Evolutionary conservation across 129 eudicot species (phyloP).

Genomic region (Flaveria trinervia): DNA sequence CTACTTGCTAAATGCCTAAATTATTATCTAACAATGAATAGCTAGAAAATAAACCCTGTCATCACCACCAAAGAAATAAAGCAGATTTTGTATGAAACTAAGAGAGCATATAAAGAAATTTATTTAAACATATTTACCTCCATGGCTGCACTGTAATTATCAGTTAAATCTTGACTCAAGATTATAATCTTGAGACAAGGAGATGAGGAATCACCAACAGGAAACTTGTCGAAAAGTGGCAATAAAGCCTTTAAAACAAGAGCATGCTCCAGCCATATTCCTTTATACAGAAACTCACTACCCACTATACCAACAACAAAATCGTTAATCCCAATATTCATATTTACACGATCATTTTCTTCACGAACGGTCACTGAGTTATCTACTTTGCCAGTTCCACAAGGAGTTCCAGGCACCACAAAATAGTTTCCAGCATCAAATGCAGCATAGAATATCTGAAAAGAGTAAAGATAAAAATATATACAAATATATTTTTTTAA

Average conservation of each 20-base stretch:
- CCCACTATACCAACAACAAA: slow-evolving; percentile 75
- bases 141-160: slow-evolving; percentile 63
- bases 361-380: slow-evolving; percentile 29
- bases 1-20: not conserved
- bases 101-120: not conserved
- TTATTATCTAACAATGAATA: not conserved
- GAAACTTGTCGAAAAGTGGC: slow-evolving; percentile 55
- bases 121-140: slow-evolving; percentile 48
- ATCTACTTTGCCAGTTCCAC: slow-evolving; percentile 60
- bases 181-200: slow-evolving; percentile 64
- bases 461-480: not conserved
- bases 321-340: slow-evolving; percentile 50
- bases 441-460: slow-evolving; percentile 75
- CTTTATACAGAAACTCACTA: slow-evolving; percentile 68
- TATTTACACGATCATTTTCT: slow-evolving; percentile 42
- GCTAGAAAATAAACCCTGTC: not conserved
- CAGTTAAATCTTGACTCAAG: slow-evolving; percentile 49
- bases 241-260: slow-evolving; percentile 67
- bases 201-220: slow-evolving; percentile 30
- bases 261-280: slow-evolving; percentile 92
- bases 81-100: not conserved
- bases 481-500: not conserved
- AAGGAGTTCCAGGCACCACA: slow-evolving; percentile 85
- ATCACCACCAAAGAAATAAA: not conserved
- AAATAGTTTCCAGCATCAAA: slow-evolving; percentile 82